A percentile compares a stretch with the other conserved stretches of the same genome.
Evolutionary conservation across 2,329 filamentous ascomycete genomes (phyloP).

Genomic region (Dactylellina leptospora): DNA sequence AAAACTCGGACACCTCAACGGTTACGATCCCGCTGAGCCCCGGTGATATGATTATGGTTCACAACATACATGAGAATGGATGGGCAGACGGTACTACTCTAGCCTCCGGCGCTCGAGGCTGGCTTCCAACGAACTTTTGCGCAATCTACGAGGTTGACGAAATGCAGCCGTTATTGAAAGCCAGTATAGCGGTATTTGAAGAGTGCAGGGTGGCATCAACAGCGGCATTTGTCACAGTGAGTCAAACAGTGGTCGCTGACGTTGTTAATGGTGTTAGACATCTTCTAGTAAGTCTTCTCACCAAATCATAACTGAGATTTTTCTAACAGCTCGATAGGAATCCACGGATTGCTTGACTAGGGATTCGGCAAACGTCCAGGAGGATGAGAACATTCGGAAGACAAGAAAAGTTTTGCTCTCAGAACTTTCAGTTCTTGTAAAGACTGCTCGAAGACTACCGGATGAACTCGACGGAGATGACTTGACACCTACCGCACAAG

Average conservation of each 20-base stretch:
- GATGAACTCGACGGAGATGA: slow-evolving; percentile 65
- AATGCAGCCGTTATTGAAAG: slow-evolving; percentile 83
- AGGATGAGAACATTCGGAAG: slow-evolving; percentile 77
- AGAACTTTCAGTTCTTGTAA: slow-evolving; percentile 87
- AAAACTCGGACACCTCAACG: slow-evolving; percentile 77
- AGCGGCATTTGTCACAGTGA: slow-evolving; percentile 51
- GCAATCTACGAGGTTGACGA: slow-evolving; percentile 90
- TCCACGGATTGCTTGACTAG: slow-evolving; percentile 85
- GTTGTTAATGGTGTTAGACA: slow-evolving; percentile 83
- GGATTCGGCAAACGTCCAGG: slow-evolving; percentile 77
- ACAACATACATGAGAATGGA: slow-evolving; percentile 96
- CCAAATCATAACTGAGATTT: slow-evolving; percentile 7
- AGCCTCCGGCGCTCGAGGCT: slow-evolving; percentile 84
- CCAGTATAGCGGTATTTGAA: slow-evolving; percentile 57
- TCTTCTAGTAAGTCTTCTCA: slow-evolving; percentile 73
- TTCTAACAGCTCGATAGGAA: slow-evolving; percentile 69
- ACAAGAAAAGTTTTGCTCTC: slow-evolving; percentile 87
- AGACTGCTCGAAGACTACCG: slow-evolving; percentile 84
- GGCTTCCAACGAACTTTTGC: slow-evolving; percentile 98
- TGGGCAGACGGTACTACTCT: slow-evolving; percentile 97
- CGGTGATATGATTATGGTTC: slow-evolving; percentile 90
- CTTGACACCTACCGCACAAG: slow-evolving; percentile 63
- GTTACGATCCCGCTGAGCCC: slow-evolving; percentile 88
- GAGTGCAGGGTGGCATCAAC: slow-evolving; percentile 55
- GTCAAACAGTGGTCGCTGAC: slow-evolving; percentile 55